Conservation (phyloP, 306 rosid genomes). For the Prunus campanulata region DNA sequence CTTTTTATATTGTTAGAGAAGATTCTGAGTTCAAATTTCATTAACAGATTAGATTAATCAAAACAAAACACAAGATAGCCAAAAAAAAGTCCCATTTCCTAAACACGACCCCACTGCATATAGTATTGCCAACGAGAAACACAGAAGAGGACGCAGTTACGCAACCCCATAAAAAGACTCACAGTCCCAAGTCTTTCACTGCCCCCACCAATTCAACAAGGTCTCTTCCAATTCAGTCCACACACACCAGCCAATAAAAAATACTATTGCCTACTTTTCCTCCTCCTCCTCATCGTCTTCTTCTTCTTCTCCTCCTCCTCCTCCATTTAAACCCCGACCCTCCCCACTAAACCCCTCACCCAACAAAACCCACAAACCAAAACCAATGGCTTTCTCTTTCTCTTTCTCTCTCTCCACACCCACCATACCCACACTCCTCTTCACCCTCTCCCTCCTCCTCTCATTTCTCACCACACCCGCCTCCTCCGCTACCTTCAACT, state of each 20-base stretch:
- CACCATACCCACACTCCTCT: constrained; percentile 11
- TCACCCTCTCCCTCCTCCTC: constrained; percentile 13
- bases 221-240: not conserved
- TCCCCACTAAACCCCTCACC: not conserved
- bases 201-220: no score
- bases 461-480: constrained; percentile 7
- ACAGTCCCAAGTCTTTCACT: no score
- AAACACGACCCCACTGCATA: no score
- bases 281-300: not conserved
- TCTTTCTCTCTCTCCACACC: constrained; percentile 10
- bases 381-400: constrained; percentile 7
- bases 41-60: no score
- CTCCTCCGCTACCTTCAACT: constrained; percentile 46
- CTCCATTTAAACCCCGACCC: not conserved
- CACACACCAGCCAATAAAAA: not conserved
- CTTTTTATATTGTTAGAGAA: no score
- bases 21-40: no score
- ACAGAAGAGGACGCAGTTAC: no score
- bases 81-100: no score
- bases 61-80: no score
- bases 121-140: no score
- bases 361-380: not conserved
- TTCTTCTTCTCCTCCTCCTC: not conserved
- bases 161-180: no score
- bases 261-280: no score